Conservation (phyloP, 2,329 filamentous ascomycete genomes). For the Diaporthe vaccinii region DNA sequence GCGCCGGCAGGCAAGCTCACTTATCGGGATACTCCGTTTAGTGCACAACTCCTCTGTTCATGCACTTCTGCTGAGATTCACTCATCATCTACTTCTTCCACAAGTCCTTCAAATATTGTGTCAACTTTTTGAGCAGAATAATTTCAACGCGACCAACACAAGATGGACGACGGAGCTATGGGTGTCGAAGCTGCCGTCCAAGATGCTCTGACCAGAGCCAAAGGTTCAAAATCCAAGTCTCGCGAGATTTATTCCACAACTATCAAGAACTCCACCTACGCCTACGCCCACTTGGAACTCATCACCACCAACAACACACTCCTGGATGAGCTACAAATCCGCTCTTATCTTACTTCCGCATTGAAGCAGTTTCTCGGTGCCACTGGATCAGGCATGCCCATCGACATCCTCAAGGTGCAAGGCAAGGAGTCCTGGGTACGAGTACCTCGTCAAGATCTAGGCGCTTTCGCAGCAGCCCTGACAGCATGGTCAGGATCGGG, state of each 20-base stretch:
- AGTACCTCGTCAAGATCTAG: slow-evolving; percentile 72
- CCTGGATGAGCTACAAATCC: slow-evolving; percentile 74
- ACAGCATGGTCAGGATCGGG: slow-evolving; percentile 72
- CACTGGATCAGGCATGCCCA: slow-evolving; percentile 74
- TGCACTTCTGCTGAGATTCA: neutral
- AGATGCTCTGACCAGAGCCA: slow-evolving; percentile 37
- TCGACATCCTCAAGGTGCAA: slow-evolving; percentile 78
- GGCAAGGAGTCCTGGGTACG: slow-evolving; percentile 73
- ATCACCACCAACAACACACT: slow-evolving; percentile 44
- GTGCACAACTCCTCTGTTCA: neutral
- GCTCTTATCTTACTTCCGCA: slow-evolving; percentile 73
- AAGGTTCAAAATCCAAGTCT: slow-evolving; percentile 52
- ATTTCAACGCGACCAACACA: neutral
- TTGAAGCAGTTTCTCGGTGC: slow-evolving; percentile 78
- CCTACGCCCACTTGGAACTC: slow-evolving; percentile 70
- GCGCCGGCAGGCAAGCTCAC: slow-evolving; percentile 24
- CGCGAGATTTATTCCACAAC: slow-evolving; percentile 66
- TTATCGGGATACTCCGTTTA: slow-evolving; percentile 1
- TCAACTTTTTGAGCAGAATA: neutral
- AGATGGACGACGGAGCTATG: slow-evolving; percentile 41
- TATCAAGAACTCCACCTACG: slow-evolving; percentile 64
- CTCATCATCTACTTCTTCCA: neutral
- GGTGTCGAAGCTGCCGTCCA: slow-evolving; percentile 42
- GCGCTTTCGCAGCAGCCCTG: slow-evolving; percentile 72
- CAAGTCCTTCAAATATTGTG: neutral